Evolutionary conservation across 2,329 filamentous ascomycete genomes (phyloP), one percentile per base, ranked within the genome.

Genomic region (Colletotrichum sp.): DNA sequence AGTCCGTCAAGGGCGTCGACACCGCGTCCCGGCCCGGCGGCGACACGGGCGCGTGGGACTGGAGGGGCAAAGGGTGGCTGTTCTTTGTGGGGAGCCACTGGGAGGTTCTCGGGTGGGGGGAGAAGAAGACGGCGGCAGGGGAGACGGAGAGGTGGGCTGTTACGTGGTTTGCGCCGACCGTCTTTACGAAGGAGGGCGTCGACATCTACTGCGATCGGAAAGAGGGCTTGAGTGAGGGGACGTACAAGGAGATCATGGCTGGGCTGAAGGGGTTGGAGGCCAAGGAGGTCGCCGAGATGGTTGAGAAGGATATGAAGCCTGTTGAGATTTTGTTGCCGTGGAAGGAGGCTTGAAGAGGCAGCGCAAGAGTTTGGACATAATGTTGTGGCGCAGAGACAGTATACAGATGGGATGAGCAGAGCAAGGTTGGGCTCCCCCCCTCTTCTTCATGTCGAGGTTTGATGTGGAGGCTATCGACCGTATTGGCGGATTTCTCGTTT

Each of bases 121-220:
- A 93, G 81, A 81, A 83, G 26, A 79, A 81, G 38, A 78, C 84
- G 26, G 86, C 82, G 36, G 84, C 84, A 1, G 84, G 84, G 1
- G 82, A 80, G 10, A 82, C 79, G 63, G 90, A 92, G 83, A 88
- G 89, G 79, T 98, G 94, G 94, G 92, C 91, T 2, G 94, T 98
- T 16, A 97, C 94, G 6, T 96, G 93, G 89, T 98, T 98, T 83
- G 92, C 93, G 77, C 93, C 94, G 80, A 97, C 94, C 28, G 79
- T 96, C 59, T 97, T 98, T 79, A 97, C 95, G 8, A 93, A 94
- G 77, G 94, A 95, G 72, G 95, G 95, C 0, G 80, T 98, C 34
- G 95, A 98, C 84, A 84, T 97, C 12, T 97, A 96, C 83, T 92
- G 91, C 61, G 89, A 94, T 78, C 87, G 89, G 18, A 88, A 85